Conservation (phyloP, 768 basidiomycete genomes). For the Kwoniella bestiolae region DNA sequence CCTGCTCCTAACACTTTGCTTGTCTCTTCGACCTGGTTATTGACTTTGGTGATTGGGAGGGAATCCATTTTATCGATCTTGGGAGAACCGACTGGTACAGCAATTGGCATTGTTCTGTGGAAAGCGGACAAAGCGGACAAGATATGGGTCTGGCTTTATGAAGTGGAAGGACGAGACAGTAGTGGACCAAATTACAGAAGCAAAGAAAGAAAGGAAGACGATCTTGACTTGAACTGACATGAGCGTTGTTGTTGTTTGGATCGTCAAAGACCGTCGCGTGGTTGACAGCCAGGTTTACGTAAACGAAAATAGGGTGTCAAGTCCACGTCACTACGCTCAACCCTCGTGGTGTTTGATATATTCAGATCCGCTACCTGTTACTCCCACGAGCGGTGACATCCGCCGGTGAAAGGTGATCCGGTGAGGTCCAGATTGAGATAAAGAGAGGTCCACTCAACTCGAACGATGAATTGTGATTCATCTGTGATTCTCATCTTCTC, state of each 20-base stretch:
- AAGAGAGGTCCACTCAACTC: conserved; percentile 5
- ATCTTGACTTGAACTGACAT: neutral
- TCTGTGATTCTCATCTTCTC: neutral
- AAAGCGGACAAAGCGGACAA: neutral
- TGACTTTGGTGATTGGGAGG: neutral
- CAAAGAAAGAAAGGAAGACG: neutral
- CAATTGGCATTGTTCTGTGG: conserved; percentile 6
- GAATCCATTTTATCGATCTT: conserved; percentile 26
- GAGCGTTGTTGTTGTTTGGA: conserved; percentile 3
- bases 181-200: no score
- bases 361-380: neutral
- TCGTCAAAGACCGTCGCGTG: conserved; percentile 9
- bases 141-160: neutral
- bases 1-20: conserved; percentile 43
- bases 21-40: conserved; percentile 4
- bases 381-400: neutral
- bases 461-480: neutral
- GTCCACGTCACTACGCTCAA: neutral
- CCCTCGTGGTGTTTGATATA: neutral
- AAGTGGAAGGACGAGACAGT: neutral
- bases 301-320: neutral
- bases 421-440: neutral
- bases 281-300: neutral
- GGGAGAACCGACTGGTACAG: conserved; percentile 4
- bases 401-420: conserved; percentile 1